Base-by-base conservation (phyloP, 2,329 filamentous ascomycete species). In the Colletotrichum phormii region DNA sequence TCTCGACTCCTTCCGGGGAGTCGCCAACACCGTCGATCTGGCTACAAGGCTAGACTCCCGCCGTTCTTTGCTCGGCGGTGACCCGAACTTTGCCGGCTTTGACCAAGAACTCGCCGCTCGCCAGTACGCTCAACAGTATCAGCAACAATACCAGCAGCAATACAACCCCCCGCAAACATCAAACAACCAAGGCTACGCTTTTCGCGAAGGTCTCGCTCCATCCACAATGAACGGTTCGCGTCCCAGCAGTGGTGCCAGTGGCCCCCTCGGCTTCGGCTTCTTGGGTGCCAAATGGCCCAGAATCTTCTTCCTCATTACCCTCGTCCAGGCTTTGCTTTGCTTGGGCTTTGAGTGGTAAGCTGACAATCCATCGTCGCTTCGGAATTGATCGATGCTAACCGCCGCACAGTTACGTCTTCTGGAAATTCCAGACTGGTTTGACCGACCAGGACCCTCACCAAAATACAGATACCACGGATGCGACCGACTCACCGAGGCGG, bases 211-310 rank as follows among this genome's bases (percentile, higher is more conserved):
- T 54, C 69, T 83, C 49, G 77, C 79, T 13, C 75, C 81, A 33
- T 82, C 83, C 22, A 76, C 77, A 5, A 79, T 74, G 61, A 76
- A 77, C 67, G 70, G 75, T 18, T 77, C 73, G 2, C 67, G 61
- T 9, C 77, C 77, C 13, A 77, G 67, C 7, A 78, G 35, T 11
- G 76, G 75, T 75, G 65, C 35, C 67, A 67, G 18, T 24, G 65
- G 72, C 31, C 76, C 67, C 46, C 35, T 73, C 59, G 71, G 72
- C 62, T 67, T 95, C 86, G 96, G 95, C 80, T 90, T 93, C 77
- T 92, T 97, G 77, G 94, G 91, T 80, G 93, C 94, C 70, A 90
- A 89, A 79, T 99, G 97, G 96, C 95, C 95, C 18, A 96, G 95
- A 87, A 86, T 91, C 74, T 98, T 98, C 81, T 90, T 97, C 83